A percentile compares a stretch with the other conserved stretches of the same genome.
Conservation (phyloP, 2,329 filamentous ascomycete genomes). For the Balansia obtecta region DNA sequence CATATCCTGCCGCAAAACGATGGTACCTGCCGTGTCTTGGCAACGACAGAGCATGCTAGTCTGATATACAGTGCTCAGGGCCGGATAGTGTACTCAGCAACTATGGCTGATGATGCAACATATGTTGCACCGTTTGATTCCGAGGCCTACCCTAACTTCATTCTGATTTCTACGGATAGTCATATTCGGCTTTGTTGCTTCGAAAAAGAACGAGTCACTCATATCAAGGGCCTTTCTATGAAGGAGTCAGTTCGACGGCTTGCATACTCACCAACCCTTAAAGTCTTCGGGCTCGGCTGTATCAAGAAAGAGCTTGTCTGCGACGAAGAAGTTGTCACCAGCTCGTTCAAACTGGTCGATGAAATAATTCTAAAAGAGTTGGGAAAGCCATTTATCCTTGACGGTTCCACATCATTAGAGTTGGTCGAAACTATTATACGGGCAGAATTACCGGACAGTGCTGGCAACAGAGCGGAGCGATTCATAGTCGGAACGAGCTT, state of each 20-base stretch:
- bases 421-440: slow-evolving; percentile 76
- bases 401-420: slow-evolving; percentile 40
- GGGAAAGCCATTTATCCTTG: slow-evolving; percentile 53
- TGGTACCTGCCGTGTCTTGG: slow-evolving; percentile 69
- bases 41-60: slow-evolving; percentile 86
- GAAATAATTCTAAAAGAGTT: slow-evolving; percentile 77
- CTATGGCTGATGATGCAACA: slow-evolving; percentile 76
- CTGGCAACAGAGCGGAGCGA: slow-evolving; percentile 51
- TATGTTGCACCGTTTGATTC: slow-evolving; percentile 74
- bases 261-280: slow-evolving; percentile 68
- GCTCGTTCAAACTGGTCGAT: slow-evolving; percentile 80
- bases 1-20: slow-evolving; percentile 60
- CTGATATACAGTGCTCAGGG: slow-evolving; percentile 85
- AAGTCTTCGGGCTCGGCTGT: slow-evolving; percentile 77
- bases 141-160: slow-evolving; percentile 65
- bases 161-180: slow-evolving; percentile 65
- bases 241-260: slow-evolving; percentile 76
- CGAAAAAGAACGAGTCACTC: slow-evolving; percentile 75
- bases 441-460: slow-evolving; percentile 51
- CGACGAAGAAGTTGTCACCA: slow-evolving; percentile 64
- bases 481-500: slow-evolving; percentile 90
- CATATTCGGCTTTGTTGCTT: slow-evolving; percentile 71
- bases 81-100: slow-evolving; percentile 81
- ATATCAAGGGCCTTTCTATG: slow-evolving; percentile 70
- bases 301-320: slow-evolving; percentile 60